phyloP scores from a whole-genome alignment of 2,329 filamentous ascomycete species.

The Talaromyces sp. region DNA sequence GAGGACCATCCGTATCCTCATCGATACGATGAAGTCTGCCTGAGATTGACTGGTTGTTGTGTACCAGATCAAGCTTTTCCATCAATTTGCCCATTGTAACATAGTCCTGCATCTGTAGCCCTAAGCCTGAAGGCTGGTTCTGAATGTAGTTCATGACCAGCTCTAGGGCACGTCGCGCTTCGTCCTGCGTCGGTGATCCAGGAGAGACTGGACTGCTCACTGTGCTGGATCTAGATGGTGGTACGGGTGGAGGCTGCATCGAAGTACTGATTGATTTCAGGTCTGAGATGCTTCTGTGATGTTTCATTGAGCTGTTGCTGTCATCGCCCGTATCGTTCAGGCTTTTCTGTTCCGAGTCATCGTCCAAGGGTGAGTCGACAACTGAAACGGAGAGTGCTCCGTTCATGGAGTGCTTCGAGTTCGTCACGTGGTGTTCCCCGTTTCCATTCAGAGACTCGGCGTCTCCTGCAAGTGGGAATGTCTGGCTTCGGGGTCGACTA shows the following conservation, averaged over 20 bases:
- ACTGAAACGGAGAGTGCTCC: constrained; percentile 40
- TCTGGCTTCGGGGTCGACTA: constrained; percentile 80
- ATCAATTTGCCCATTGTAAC: constrained; percentile 75
- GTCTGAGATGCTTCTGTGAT: constrained; percentile 45
- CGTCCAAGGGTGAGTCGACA: constrained; percentile 52
- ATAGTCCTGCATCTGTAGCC: constrained; percentile 68
- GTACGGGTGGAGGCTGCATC: constrained; percentile 40
- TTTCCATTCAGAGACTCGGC: constrained; percentile 36
- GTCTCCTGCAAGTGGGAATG: constrained; percentile 66
- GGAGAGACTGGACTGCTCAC: constrained; percentile 52
- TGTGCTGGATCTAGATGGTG: constrained; percentile 39
- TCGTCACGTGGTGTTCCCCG: constrained; percentile 49
- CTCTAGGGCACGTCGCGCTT: constrained; percentile 77
- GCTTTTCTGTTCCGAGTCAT: constrained; percentile 32
- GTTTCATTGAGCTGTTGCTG: constrained; percentile 38
- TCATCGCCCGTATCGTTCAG: constrained; percentile 18
- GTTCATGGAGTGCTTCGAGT: constrained; percentile 50
- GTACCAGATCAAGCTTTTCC: constrained; percentile 75
- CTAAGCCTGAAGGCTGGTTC: constrained; percentile 64
- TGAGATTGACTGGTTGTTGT: constrained; percentile 42
- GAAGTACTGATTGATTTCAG: constrained; percentile 36
- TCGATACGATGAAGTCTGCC: constrained; percentile 45
- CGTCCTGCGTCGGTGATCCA: constrained; percentile 73
- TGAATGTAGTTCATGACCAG: constrained; percentile 80
- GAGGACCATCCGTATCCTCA: constrained; percentile 41